phyloP scores from a whole-genome alignment of 148 eudicot genomes.

The Cornus kousa region DNA sequence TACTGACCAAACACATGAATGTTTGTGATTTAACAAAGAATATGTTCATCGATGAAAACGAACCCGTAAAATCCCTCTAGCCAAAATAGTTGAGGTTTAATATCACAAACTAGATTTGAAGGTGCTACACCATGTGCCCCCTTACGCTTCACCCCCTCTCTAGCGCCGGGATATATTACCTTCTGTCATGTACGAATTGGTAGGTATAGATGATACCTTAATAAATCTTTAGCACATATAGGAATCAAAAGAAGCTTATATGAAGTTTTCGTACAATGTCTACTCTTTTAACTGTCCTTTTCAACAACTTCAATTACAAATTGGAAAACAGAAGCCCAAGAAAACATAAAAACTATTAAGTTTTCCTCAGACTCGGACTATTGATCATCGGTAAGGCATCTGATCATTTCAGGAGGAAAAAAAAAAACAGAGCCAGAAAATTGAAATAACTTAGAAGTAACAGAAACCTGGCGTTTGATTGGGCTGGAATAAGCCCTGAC shows the following conservation, averaged over 20 bases:
- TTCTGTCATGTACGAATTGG: too few relatives aligned
- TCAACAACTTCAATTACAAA: neutral
- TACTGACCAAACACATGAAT: too few relatives aligned
- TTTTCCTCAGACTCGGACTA: neutral
- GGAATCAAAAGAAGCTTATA: neutral
- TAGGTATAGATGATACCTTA: too few relatives aligned
- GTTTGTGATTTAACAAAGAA: neutral
- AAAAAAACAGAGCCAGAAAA: neutral
- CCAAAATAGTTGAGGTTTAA: neutral
- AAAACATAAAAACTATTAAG: neutral
- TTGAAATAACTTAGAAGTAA: neutral
- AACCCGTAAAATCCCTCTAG: neutral
- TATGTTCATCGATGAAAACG: neutral
- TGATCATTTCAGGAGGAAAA: neutral
- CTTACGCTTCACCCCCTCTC: too few relatives aligned
- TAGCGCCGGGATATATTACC: too few relatives aligned
- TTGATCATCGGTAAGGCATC: neutral
- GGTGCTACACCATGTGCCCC: too few relatives aligned
- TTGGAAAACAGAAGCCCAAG: neutral
- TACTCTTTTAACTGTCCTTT: neutral
- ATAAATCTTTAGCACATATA: neutral
- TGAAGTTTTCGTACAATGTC: neutral
- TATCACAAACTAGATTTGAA: neutral
- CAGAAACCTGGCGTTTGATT: constrained; percentile 63
- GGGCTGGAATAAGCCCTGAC: constrained; percentile 71